A percentile compares a stretch with the other conserved stretches of the same genome.
Conservation (phyloP, 2,329 filamentous ascomycete species). For the Epichloe gansuensis region DNA sequence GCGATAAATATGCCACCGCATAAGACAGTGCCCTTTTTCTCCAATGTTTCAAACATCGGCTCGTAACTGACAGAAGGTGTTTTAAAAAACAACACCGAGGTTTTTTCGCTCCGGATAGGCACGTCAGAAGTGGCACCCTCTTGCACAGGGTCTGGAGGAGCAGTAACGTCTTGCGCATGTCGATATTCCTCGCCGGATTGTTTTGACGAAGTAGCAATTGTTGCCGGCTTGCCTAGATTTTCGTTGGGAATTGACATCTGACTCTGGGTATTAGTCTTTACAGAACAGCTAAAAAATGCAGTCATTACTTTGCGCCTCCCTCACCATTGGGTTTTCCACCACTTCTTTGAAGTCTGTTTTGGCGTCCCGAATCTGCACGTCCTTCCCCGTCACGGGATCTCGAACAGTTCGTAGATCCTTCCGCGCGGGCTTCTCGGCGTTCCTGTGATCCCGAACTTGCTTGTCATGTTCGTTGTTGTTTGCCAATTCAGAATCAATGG, state of each 20-base stretch:
- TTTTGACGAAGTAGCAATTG: constrained; percentile 55
- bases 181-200: constrained; percentile 74
- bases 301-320: neutral
- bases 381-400: constrained; percentile 75
- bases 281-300: neutral
- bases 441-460: constrained; percentile 31
- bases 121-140: constrained; percentile 81
- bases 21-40: constrained; percentile 59
- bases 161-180: constrained; percentile 73
- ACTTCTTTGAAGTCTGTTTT: constrained; percentile 54
- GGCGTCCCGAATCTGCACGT: constrained; percentile 77
- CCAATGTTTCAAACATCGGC: constrained; percentile 67
- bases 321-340: constrained; percentile 58
- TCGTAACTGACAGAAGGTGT: constrained; percentile 84
- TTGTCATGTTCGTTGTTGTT: constrained; percentile 21
- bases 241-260: constrained; percentile 79
- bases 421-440: constrained; percentile 22
- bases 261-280: neutral
- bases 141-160: constrained; percentile 76
- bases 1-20: constrained; percentile 57
- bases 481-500: constrained; percentile 48
- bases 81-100: constrained; percentile 89
- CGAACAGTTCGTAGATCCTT: constrained; percentile 58
- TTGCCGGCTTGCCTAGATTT: constrained; percentile 64
- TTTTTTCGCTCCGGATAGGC: constrained; percentile 91